phyloP scores from a whole-genome alignment of 2,329 filamentous ascomycete genomes.

The Alternaria brassicicola region DNA sequence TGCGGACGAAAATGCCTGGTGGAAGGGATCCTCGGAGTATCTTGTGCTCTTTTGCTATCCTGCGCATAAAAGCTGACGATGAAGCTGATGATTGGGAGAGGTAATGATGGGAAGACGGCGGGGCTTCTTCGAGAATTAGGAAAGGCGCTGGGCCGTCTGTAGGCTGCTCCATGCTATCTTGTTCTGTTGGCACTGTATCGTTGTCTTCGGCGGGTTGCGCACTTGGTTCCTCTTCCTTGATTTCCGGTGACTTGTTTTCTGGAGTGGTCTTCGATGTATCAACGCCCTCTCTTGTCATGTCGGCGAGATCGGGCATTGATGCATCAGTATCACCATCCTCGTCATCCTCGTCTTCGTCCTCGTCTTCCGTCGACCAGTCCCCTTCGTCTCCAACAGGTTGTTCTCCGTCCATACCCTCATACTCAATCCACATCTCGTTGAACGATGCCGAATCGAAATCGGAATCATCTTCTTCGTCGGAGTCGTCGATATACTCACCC shows the following conservation, averaged over 20 bases:
- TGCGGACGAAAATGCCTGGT: constrained; percentile 62
- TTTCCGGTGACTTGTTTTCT: constrained; percentile 30
- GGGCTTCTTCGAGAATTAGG: constrained; percentile 44
- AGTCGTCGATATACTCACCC: constrained; percentile 39
- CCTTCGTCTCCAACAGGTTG: constrained; percentile 39
- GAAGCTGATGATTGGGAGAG: constrained; percentile 48
- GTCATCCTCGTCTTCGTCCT: constrained; percentile 41
- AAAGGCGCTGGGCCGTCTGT: constrained; percentile 33
- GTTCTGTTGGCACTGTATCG: constrained; percentile 5
- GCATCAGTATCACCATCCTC: constrained; percentile 41
- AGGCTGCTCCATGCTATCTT: constrained; percentile 12
- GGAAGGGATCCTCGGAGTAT: constrained; percentile 63
- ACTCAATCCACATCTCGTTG: constrained; percentile 49
- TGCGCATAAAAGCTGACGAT: constrained; percentile 54
- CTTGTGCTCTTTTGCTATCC: constrained; percentile 63
- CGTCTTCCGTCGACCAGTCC: constrained; percentile 48
- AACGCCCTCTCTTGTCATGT: constrained; percentile 16
- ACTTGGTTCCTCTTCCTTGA: constrained; percentile 30
- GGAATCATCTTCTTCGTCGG: constrained; percentile 41
- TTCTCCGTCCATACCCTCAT: constrained; percentile 46
- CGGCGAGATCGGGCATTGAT: constrained; percentile 40
- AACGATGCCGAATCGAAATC: constrained; percentile 44
- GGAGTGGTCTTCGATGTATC: constrained; percentile 47
- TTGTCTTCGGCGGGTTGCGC: constrained; percentile 3
- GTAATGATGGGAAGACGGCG: constrained; percentile 49